A percentile compares a stretch with the other conserved stretches of the same genome.
Evolutionary conservation across 129 eudicot genomes (phyloP).

Genomic region (Gnaphalium uliginosum): DNA sequence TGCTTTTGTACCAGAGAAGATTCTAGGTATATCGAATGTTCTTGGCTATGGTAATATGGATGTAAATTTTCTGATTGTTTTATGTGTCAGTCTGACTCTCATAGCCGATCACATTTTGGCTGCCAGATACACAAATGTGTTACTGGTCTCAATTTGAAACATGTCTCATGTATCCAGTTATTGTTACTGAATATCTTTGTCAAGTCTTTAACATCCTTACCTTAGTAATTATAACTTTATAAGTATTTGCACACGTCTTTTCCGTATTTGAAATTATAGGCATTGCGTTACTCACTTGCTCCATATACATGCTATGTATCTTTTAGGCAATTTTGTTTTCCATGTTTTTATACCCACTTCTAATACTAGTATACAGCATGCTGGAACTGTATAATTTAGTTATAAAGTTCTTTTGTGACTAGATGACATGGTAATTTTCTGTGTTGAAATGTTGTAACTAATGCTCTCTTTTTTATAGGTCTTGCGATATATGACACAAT

Average conservation of each 20-base stretch:
- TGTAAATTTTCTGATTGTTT: no score
- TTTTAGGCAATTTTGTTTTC: not conserved
- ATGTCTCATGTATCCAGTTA: not conserved
- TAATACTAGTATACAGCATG: not conserved
- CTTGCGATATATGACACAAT: conserved; percentile 95
- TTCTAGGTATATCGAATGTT: no score
- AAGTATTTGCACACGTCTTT: not conserved
- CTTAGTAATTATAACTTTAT: no score
- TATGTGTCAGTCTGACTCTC: not conserved
- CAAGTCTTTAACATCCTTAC: not conserved
- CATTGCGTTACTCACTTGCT: not conserved
- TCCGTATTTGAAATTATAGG: not conserved
- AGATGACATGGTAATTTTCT: conserved; percentile 1
- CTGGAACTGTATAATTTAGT: not conserved
- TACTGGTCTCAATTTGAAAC: not conserved
- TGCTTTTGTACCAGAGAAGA: no score
- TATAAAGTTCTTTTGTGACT: not conserved
- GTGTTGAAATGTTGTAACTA: not conserved
- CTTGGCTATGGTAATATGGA: no score
- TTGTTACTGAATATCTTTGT: not conserved
- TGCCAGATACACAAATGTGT: not conserved
- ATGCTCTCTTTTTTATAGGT: conserved; percentile 37
- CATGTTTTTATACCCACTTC: no score
- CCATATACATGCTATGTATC: not conserved
- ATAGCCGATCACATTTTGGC: not conserved